Evolutionary conservation across 2,329 filamentous ascomycete species (phyloP), one percentile per base, ranked within the genome.

Genomic region (Aspergillus fischeri): DNA sequence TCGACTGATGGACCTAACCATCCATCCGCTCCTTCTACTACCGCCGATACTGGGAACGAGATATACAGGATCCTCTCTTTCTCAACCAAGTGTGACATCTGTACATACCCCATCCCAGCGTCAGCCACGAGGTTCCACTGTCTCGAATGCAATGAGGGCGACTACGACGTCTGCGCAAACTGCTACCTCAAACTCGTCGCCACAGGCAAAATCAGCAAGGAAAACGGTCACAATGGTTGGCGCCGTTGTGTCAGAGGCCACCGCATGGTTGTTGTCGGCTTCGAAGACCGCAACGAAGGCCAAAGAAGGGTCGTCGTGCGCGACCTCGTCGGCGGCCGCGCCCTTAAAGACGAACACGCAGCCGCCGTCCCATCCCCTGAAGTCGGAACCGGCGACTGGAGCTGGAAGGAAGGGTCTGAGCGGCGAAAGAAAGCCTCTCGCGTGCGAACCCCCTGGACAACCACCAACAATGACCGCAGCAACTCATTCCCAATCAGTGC

Each of bases 191-290:
- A 82, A 49, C 80, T 92, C 7, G 82, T 89, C 1, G 75, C 79
- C 1, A 81, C 81, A 0, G 82, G 83, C 8, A 85, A 84, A 49
- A 86, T 97, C 60, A 86, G 84, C 55, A 77, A 79, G 20, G 88
- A 92, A 59, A 92, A 96, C 63, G 92, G 92, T 0, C 81, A 86
- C 4, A 81, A 80, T 10, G 92, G 92, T 3, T 97, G 93, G 93
- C 83, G 92, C 10, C 83, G 92, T 51, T 97, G 93, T 70, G 80
- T 87, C 0, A 81, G 82, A 45, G 89, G 89, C 4, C 93, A 97
- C 69, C 85, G 92, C 32, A 96, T 96, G 91, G 84, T 87, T 0
- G 78, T 95, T 10, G 79, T 95, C 10, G 87, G 86, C 0, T 96
- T 93, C 67, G 82, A 88, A 58, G 86, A 91, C 54, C 81, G 81